A percentile compares a stretch with the other conserved stretches of the same genome.
phyloP scores from a whole-genome alignment of 805 yeast species.

The Torulaspora franciscae region DNA sequence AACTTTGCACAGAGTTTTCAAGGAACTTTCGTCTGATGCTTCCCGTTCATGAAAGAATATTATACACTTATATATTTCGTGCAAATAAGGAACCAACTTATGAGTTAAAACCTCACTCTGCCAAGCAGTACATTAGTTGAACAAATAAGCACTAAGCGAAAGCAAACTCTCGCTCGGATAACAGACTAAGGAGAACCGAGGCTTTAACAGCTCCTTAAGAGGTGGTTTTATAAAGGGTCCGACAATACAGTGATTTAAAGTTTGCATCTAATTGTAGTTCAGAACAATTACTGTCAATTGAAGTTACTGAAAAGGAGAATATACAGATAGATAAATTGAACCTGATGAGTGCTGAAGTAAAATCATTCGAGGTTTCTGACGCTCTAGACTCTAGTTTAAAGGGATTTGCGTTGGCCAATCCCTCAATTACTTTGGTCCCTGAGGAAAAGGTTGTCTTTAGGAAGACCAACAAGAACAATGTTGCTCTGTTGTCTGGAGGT shows the following conservation, averaged over 20 bases:
- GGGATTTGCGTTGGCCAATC: slow-evolving; percentile 39
- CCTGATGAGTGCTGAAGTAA: slow-evolving; percentile 20
- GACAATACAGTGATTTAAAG: neutral
- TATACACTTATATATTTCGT: neutral
- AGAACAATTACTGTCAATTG: neutral
- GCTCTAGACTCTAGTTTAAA: slow-evolving; percentile 38
- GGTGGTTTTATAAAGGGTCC: neutral
- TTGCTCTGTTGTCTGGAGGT: slow-evolving; percentile 81
- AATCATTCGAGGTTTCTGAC: slow-evolving; percentile 39
- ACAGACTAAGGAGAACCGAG: slow-evolving; percentile 3
- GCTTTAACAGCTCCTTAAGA: neutral
- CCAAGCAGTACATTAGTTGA: neutral
- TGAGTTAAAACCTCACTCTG: neutral
- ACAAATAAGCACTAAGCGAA: neutral
- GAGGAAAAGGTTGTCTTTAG: slow-evolving; percentile 39
- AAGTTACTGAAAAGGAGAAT: neutral
- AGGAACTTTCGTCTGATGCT: neutral
- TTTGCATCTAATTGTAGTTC: neutral
- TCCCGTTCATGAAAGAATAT: neutral
- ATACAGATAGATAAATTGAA: neutral
- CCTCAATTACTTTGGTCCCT: slow-evolving; percentile 36
- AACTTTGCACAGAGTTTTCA: neutral
- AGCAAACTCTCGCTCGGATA: slow-evolving; percentile 1
- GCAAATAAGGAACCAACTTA: neutral
- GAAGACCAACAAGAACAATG: slow-evolving; percentile 42